Conservation (phyloP, 768 basidiomycete species). For the Serendipita sp. region DNA sequence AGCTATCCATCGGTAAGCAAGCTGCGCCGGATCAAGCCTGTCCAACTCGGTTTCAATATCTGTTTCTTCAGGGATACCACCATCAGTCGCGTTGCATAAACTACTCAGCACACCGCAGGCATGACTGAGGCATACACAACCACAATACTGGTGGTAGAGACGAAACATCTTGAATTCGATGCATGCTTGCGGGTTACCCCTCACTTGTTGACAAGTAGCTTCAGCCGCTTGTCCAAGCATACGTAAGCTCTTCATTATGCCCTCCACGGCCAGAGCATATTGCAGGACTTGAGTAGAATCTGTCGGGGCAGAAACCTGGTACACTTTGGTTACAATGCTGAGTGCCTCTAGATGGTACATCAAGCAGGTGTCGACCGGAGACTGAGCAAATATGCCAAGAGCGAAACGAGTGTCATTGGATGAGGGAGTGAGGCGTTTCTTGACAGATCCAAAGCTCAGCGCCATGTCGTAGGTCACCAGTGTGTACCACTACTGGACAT, state of each 20-base stretch:
- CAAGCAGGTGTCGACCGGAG: neutral
- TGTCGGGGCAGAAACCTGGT: neutral
- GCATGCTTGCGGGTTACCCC: neutral
- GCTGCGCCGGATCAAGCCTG: no score
- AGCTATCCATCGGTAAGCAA: no score
- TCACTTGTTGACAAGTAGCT: neutral
- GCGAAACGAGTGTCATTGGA: neutral
- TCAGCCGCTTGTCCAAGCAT: neutral
- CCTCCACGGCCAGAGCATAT: neutral
- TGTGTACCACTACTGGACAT: conserved; percentile 11
- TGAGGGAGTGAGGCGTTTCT: neutral
- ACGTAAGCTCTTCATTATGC: neutral
- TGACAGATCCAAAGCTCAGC: neutral
- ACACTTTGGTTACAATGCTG: neutral
- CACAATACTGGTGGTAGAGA: neutral
- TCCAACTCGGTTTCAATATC: no score
- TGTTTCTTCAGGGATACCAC: no score
- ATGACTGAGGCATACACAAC: neutral
- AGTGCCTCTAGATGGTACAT: neutral
- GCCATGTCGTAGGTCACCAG: neutral
- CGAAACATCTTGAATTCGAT: neutral
- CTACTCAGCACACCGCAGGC: neutral
- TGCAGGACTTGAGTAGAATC: neutral
- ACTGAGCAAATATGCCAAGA: neutral
- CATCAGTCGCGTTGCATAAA: no score